Conservation (phyloP, 805 yeast species). For the Metschnikowia cubensis region DNA sequence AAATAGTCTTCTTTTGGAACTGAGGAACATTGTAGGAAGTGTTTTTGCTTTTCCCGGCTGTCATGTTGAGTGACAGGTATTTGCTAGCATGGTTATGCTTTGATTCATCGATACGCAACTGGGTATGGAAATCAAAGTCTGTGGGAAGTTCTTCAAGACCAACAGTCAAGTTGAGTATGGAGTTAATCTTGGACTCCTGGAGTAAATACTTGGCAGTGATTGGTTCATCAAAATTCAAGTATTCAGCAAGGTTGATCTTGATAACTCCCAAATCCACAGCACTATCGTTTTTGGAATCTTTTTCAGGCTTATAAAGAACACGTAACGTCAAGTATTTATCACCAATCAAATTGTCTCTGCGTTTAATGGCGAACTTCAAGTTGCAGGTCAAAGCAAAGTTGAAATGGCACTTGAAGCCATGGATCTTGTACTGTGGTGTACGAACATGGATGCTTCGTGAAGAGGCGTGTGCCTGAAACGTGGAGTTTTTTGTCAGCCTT, state of each 20-base stretch:
- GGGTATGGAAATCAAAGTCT: slow-evolving; percentile 40
- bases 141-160: slow-evolving; percentile 43
- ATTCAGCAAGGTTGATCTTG: slow-evolving; percentile 68
- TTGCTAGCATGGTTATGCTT: slow-evolving; percentile 5
- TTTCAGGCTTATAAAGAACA: slow-evolving; percentile 32
- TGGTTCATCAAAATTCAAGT: slow-evolving; percentile 51
- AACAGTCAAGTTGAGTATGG: slow-evolving; percentile 65
- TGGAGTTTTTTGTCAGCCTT: not conserved
- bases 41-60: slow-evolving; percentile 19
- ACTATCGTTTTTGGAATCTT: slow-evolving; percentile 17
- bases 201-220: slow-evolving; percentile 62
- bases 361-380: slow-evolving; percentile 39
- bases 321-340: slow-evolving; percentile 41
- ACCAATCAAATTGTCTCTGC: slow-evolving; percentile 35
- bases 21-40: slow-evolving; percentile 33
- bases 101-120: slow-evolving; percentile 32
- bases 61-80: slow-evolving; percentile 2
- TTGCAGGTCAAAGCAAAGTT: slow-evolving; percentile 32
- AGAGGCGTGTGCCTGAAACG: slow-evolving; percentile 5
- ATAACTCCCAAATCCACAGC: slow-evolving; percentile 59
- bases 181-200: slow-evolving; percentile 76
- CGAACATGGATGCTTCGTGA: slow-evolving; percentile 27
- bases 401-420: slow-evolving; percentile 38
- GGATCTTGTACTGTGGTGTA: slow-evolving; percentile 31
- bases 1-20: slow-evolving; percentile 41